Evolutionary conservation across 495 filamentous ascomycete genomes (phyloP).

Genomic region (Cladorrhinum samala): DNA sequence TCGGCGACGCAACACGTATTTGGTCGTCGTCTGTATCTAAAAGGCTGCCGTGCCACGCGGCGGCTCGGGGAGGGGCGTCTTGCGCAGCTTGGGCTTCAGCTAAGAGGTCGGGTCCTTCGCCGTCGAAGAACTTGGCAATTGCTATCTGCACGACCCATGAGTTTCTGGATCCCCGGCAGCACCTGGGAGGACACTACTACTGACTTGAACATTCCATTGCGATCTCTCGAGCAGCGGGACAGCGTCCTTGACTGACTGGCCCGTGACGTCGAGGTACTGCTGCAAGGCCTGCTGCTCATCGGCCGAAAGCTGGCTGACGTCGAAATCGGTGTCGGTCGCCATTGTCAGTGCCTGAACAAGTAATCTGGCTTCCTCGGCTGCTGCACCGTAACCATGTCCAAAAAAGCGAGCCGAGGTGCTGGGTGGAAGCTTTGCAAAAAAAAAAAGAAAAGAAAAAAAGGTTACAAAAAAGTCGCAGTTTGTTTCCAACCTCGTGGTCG

Average conservation of each 20-base stretch:
- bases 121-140: conserved; percentile 95
- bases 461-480: neutral
- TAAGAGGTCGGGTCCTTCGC: conserved; percentile 76
- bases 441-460: neutral
- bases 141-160: conserved; percentile 59
- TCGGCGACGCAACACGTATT: conserved; percentile 24
- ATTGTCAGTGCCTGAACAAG: conserved; percentile 23
- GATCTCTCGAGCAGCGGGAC: conserved; percentile 75
- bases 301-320: conserved; percentile 64
- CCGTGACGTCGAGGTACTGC: conserved; percentile 82
- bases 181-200: conserved; percentile 10
- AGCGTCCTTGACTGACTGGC: conserved; percentile 71
- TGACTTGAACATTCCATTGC: conserved; percentile 92
- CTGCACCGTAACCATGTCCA: neutral
- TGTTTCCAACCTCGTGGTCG: neutral
- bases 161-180: neutral
- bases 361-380: neutral
- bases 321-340: conserved; percentile 39
- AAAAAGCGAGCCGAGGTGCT: neutral
- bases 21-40: conserved; percentile 23
- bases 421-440: no score
- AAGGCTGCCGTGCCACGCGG: conserved; percentile 52
- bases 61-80: conserved; percentile 48
- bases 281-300: conserved; percentile 75
- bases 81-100: conserved; percentile 67